Percentiles rank a stretch among this genome's conserved stretches.
phyloP scores from a whole-genome alignment of 2,329 filamentous ascomycete genomes.

The Aspergillus amoenus region DNA sequence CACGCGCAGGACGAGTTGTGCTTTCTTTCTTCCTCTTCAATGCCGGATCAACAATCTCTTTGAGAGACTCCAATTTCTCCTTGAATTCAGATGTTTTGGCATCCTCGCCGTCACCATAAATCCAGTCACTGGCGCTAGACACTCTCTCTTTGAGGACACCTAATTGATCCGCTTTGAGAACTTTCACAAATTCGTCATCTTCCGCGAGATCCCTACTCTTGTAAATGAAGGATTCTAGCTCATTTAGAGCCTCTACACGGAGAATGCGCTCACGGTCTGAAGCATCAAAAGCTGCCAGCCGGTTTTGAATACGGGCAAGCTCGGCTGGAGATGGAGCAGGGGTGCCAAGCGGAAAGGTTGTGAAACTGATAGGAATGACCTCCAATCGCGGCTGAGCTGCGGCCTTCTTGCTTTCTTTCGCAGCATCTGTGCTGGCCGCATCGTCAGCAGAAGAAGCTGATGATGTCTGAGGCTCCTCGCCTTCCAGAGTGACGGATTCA shows the following conservation, averaged over 20 bases:
- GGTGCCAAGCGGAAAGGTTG: slow-evolving; percentile 47
- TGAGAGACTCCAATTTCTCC: slow-evolving; percentile 72
- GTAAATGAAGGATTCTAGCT: slow-evolving; percentile 92
- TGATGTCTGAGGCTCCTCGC: slow-evolving; percentile 48
- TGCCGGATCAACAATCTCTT: slow-evolving; percentile 74
- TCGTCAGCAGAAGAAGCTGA: slow-evolving; percentile 44
- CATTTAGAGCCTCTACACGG: slow-evolving; percentile 85
- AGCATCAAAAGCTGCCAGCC: slow-evolving; percentile 78
- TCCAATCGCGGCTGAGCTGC: slow-evolving; percentile 49
- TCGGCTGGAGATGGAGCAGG: slow-evolving; percentile 36
- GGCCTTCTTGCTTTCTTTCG: slow-evolving; percentile 44
- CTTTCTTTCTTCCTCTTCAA: slow-evolving; percentile 73
- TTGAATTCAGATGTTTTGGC: slow-evolving; percentile 74
- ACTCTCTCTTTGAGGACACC: slow-evolving; percentile 66
- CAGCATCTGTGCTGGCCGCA: slow-evolving; percentile 51
- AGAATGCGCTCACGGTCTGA: slow-evolving; percentile 76
- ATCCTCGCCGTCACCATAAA: slow-evolving; percentile 79
- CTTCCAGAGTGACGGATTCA: slow-evolving; percentile 48
- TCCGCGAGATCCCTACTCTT: slow-evolving; percentile 79
- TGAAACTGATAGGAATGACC: slow-evolving; percentile 52
- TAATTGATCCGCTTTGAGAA: slow-evolving; percentile 69
- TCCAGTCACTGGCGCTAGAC: slow-evolving; percentile 76
- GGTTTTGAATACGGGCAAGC: slow-evolving; percentile 60
- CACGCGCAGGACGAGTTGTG: slow-evolving; percentile 65
- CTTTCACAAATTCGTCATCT: slow-evolving; percentile 69